Conservation (phyloP, 2,329 filamentous ascomycete species). For the Penicillium hesseltinei region DNA sequence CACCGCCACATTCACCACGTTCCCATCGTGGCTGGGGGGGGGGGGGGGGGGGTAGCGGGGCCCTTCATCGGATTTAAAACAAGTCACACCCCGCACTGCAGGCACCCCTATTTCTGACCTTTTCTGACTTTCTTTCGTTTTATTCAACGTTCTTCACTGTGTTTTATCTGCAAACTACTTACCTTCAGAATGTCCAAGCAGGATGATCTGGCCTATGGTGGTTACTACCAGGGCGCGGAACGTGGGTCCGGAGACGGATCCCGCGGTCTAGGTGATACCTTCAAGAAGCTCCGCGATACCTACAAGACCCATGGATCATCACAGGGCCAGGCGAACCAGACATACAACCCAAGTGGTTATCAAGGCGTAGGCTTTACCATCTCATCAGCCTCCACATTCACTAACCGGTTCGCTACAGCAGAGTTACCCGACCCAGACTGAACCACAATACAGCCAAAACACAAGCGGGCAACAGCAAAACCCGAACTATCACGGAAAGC, state of each 20-base stretch:
- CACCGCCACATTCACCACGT: conserved; percentile 17
- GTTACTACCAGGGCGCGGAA: conserved; percentile 42
- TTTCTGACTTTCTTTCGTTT: not conserved
- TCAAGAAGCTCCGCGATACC: conserved; percentile 47
- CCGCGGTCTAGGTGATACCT: conserved; percentile 54
- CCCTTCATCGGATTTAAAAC: conserved; percentile 1
- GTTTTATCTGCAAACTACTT: not conserved
- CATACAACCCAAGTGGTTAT: conserved; percentile 24
- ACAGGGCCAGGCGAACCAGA: conserved; percentile 19
- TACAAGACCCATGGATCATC: conserved; percentile 32
- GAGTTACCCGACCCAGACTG: conserved; percentile 20
- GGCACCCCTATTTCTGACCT: conserved; percentile 2
- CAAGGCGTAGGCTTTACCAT: conserved; percentile 18
- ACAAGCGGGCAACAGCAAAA: conserved; percentile 23
- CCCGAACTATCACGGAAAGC: conserved; percentile 31
- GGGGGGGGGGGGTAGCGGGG: conserved; percentile 23
- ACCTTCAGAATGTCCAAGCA: conserved; percentile 36
- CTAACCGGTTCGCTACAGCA: conserved; percentile 13
- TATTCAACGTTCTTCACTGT: not conserved
- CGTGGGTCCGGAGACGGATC: conserved; percentile 40
- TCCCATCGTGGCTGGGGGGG: conserved; percentile 23
- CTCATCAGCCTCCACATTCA: not conserved
- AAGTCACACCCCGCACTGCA: conserved; percentile 9
- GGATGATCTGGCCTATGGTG: conserved; percentile 56
- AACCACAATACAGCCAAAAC: conserved; percentile 25